These are phyloP conservation scores for Stenogyne calaminthoides DNA, from an alignment of 305 asterid genomes.

Conservation along the genomic window DNA sequence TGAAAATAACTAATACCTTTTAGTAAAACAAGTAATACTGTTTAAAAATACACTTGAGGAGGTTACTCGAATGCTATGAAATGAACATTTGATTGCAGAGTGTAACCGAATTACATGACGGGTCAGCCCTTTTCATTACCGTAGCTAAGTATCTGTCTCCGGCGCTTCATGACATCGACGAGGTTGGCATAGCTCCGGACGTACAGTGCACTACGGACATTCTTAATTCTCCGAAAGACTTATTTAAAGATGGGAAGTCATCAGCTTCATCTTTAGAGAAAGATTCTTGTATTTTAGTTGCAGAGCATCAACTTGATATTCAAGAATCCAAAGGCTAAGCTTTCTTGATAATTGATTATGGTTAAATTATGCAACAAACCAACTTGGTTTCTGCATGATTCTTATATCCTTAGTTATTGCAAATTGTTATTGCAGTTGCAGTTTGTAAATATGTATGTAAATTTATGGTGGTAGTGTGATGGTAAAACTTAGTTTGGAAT, in stretches of 20 bases:
- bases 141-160: constrained; percentile 94
- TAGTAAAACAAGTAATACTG: too few species aligned
- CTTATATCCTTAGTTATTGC: neutral
- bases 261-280: constrained; percentile 58
- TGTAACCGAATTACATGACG: constrained; percentile 86
- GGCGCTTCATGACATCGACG: constrained; percentile 86
- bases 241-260: constrained; percentile 39
- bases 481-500: neutral
- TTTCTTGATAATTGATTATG: constrained; percentile 42
- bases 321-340: constrained; percentile 66
- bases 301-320: constrained; percentile 81
- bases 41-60: neutral
- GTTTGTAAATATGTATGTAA: constrained; percentile 6
- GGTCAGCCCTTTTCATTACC: constrained; percentile 89
- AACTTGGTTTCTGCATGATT: neutral
- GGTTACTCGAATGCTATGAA: neutral
- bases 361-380: neutral
- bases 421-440: neutral
- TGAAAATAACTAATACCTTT: too few species aligned
- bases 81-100: constrained; percentile 51
- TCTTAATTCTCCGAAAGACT: constrained; percentile 55
- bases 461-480: neutral
- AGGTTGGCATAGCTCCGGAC: constrained; percentile 88
- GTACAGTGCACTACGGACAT: constrained; percentile 73
- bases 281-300: constrained; percentile 85